These are phyloP conservation scores for Paramyrothecium sp. DNA, from an alignment of 2,329 filamentous ascomycete genomes.

Conservation along the genomic window DNA sequence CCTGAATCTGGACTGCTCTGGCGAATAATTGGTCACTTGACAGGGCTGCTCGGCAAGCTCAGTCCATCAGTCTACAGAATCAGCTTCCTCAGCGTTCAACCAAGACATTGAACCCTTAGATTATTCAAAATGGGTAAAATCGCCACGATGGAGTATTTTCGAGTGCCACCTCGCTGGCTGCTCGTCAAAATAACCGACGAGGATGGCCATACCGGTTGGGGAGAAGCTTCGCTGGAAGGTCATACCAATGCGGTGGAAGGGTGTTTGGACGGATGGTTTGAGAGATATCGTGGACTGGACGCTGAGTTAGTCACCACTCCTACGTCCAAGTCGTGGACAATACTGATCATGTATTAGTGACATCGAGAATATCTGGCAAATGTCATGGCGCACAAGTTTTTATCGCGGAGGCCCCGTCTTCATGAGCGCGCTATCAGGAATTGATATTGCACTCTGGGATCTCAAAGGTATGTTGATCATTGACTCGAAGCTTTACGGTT, in stretches of 20 bases:
- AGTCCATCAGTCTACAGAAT: not conserved
- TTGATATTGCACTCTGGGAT: slow-evolving; percentile 81
- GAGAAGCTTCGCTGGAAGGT: slow-evolving; percentile 73
- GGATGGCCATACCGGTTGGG: slow-evolving; percentile 65
- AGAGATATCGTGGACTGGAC: slow-evolving; percentile 63
- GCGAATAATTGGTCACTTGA: no score
- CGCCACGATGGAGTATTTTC: slow-evolving; percentile 65
- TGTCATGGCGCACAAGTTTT: slow-evolving; percentile 68
- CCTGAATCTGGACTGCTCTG: no score
- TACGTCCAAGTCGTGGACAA: rapidly evolving
- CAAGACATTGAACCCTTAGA: not conserved
- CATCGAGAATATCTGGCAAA: slow-evolving; percentile 81
- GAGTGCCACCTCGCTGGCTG: slow-evolving; percentile 74
- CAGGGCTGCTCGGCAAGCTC: no score
- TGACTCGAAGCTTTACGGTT: rapidly evolving
- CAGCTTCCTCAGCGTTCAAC: not conserved
- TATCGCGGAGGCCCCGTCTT: slow-evolving; percentile 78
- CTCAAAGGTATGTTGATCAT: slow-evolving; percentile 51
- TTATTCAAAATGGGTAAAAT: slow-evolving; percentile 27
- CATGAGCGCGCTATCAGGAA: slow-evolving; percentile 74
- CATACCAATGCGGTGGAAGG: slow-evolving; percentile 75
- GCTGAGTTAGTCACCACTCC: slow-evolving; percentile 54
- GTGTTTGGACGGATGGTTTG: slow-evolving; percentile 64
- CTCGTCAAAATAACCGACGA: slow-evolving; percentile 76
- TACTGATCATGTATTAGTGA: slow-evolving; percentile 43